A percentile compares a stretch with the other conserved stretches of the same genome.
Evolutionary conservation across 768 basidiomycete genomes (phyloP).

Genomic region (Lentinula sp.): DNA sequence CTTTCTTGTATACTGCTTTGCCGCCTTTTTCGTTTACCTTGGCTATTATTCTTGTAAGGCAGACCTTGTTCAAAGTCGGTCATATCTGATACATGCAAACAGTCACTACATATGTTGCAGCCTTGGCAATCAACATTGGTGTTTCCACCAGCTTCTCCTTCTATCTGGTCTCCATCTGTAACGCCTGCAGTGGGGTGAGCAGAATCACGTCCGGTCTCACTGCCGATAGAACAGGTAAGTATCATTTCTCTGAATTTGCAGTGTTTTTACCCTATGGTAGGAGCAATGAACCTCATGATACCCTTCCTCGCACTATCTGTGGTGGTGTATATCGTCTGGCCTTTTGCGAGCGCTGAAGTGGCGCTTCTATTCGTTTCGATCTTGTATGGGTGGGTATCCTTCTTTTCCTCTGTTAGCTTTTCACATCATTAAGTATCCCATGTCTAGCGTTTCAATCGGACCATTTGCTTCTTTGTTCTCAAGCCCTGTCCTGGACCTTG

Average conservation of each 20-base stretch:
- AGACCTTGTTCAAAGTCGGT: not conserved
- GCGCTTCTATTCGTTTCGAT: conserved; percentile 29
- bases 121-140: conserved; percentile 4
- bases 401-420: not conserved
- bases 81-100: not conserved
- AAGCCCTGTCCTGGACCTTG: not conserved
- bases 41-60: conserved; percentile 42
- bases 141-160: conserved; percentile 29
- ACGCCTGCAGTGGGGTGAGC: conserved; percentile 38
- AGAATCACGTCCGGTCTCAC: conserved; percentile 32
- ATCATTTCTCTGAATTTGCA: not conserved
- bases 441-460: not conserved
- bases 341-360: conserved; percentile 26
- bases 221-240: conserved; percentile 32
- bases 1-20: conserved; percentile 33
- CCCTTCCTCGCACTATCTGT: conserved; percentile 34
- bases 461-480: not conserved
- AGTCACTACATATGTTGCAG: conserved; percentile 4
- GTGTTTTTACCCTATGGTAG: conserved; percentile 15
- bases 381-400: conserved; percentile 34
- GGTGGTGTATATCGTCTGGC: conserved; percentile 43
- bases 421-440: not conserved
- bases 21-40: conserved; percentile 32
- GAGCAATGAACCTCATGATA: conserved; percentile 42
- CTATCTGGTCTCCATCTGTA: conserved; percentile 41